Base-by-base conservation (phyloP, 768 basidiomycete genomes). In the Trametes villosa region DNA sequence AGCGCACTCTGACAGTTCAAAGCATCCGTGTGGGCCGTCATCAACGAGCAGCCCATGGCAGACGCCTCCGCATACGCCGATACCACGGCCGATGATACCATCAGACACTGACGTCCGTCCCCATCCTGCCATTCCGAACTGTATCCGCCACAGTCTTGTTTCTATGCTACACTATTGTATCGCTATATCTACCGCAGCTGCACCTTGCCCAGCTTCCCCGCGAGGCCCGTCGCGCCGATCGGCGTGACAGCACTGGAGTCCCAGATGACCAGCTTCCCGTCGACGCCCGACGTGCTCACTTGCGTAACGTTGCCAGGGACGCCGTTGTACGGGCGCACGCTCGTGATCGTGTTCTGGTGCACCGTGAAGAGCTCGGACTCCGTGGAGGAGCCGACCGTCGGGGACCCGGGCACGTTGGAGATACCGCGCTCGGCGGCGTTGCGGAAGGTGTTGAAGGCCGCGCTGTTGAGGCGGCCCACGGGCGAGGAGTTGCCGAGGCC, bases 331-430 rank as follows among this genome's bases (percentile, higher is more conserved):
- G 91, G 78, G 57, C 94, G 79, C 40, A 98, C 81, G 66, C 82
- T 88, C n/a, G 94, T 98, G 75, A 99, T 97, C 36, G 96, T 97
- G 78, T 99, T 99, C 82, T 98, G 97, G 72, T 98, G 97, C 50
- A 97, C 83, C 15, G 97, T 98, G 69, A 83, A 77, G 52, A 96
- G 76, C 71, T 96, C 92, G 3, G 91, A 92, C 68, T 90, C 87
- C 5, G 74, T 71, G 4, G 75, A 74, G 0, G 77, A 75, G 11
- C 70, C 73, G 1, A 71, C 68, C 8, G 72, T 71, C 7, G 75
- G 70, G 9, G 72, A 74, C 11, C 79, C 71, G 24, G 74, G 63
- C 24, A 60, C 67, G 54, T 71, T 62, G 7, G 69, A 64, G 24
- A 76, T 69, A 42, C 94, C 88, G 50, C 95, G 87, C 54, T 83